phyloP scores from a whole-genome alignment of 2,329 filamentous ascomycete species.

The Tolypocladium tundrense region DNA sequence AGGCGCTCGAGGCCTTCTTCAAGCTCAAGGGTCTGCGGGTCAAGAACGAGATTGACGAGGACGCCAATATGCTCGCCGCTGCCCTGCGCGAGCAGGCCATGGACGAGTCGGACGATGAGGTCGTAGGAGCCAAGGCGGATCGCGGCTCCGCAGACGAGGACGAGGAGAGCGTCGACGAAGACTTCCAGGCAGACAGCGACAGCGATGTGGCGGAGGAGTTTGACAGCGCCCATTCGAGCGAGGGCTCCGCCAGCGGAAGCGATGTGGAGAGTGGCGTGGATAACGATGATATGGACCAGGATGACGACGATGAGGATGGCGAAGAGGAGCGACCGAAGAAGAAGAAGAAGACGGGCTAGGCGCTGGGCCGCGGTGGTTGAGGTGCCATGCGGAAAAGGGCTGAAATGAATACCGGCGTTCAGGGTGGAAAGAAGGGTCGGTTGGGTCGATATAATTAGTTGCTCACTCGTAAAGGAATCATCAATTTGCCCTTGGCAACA shows the following conservation, averaged over 20 bases:
- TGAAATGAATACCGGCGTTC: background rate
- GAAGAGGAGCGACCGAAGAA: constrained; percentile 37
- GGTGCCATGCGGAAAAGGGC: background rate
- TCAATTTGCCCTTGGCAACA: background rate
- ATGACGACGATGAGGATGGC: constrained; percentile 28
- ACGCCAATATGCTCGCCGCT: constrained; percentile 69
- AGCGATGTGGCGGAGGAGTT: constrained; percentile 95
- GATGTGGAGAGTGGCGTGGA: constrained; percentile 41
- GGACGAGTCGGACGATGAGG: constrained; percentile 74
- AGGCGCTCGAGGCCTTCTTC: constrained; percentile 95
- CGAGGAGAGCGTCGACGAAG: constrained; percentile 88
- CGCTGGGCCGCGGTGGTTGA: background rate
- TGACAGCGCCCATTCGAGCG: constrained; percentile 84
- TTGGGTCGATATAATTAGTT: background rate
- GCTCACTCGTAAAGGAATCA: background rate
- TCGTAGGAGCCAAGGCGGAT: constrained; percentile 58
- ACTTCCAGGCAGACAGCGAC: constrained; percentile 87
- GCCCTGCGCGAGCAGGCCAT: constrained; percentile 78
- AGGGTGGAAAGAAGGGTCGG: background rate
- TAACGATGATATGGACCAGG: constrained; percentile 32
- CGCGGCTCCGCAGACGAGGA: constrained; percentile 93
- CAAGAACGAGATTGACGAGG: constrained; percentile 98
- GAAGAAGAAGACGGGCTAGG: constrained; percentile 33
- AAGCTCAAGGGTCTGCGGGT: constrained; percentile 89
- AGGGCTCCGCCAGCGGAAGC: constrained; percentile 56